phyloP scores from a whole-genome alignment of 2,329 filamentous ascomycete species.

The Aureobasidium subglaciale region DNA sequence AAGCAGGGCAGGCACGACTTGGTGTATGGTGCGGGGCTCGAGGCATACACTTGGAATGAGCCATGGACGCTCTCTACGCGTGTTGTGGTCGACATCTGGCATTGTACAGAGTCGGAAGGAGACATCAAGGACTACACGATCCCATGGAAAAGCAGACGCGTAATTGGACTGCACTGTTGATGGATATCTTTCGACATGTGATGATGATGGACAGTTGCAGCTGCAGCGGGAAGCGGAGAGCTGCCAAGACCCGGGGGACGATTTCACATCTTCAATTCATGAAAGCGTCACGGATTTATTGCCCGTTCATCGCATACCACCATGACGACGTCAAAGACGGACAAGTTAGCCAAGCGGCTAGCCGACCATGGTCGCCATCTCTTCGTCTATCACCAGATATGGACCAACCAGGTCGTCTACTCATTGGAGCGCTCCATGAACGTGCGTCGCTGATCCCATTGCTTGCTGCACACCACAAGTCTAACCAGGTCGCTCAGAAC shows the following conservation, averaged over 20 bases:
- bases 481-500: slow-evolving; percentile 33
- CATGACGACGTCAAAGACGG: neutral
- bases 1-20: neutral
- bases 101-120: neutral
- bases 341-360: slow-evolving; percentile 32
- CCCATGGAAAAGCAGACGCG: neutral
- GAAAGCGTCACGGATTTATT: neutral
- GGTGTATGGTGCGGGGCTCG: neutral
- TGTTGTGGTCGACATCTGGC: slow-evolving; percentile 12
- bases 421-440: slow-evolving; percentile 51
- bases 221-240: slow-evolving; percentile 5
- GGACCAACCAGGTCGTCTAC: slow-evolving; percentile 59
- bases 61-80: slow-evolving; percentile 42
- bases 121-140: neutral
- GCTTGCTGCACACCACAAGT: slow-evolving; percentile 7
- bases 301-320: slow-evolving; percentile 3
- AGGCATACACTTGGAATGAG: slow-evolving; percentile 44
- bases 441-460: slow-evolving; percentile 33
- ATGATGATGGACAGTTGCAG: slow-evolving; percentile 2
- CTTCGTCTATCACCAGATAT: slow-evolving; percentile 55
- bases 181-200: neutral
- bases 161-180: neutral
- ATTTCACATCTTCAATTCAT: slow-evolving; percentile 1
- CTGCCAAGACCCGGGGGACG: slow-evolving; percentile 1
- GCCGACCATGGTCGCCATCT: slow-evolving; percentile 49